Conservation (phyloP, 805 yeast species). For the Zygosaccharomyces kombuchaensis region DNA sequence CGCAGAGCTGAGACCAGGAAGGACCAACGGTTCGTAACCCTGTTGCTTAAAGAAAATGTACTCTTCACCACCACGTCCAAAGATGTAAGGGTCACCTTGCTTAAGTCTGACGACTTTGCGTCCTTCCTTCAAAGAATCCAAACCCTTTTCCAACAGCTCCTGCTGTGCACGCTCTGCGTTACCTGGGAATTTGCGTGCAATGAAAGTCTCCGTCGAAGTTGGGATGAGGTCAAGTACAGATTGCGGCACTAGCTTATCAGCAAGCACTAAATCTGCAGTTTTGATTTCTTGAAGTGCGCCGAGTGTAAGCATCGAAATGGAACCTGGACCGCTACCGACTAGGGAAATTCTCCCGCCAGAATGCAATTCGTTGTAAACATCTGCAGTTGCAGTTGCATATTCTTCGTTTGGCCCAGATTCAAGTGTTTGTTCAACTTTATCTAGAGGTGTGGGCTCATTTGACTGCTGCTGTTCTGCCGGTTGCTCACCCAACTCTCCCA, state of each 20-base stretch:
- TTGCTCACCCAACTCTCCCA: conserved; percentile 36
- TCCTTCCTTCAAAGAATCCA: conserved; percentile 60
- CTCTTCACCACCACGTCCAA: conserved; percentile 97
- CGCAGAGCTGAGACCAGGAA: conserved; percentile 89
- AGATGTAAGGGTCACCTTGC: conserved; percentile 96
- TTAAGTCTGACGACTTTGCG: conserved; percentile 80
- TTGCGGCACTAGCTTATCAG: conserved; percentile 91
- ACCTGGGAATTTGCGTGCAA: conserved; percentile 94
- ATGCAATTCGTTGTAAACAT: background rate
- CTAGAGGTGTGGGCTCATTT: background rate
- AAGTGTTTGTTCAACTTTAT: background rate
- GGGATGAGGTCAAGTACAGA: conserved; percentile 84
- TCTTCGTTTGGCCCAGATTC: background rate
- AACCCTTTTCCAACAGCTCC: conserved; percentile 70
- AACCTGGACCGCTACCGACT: conserved; percentile 96
- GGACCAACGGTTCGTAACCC: conserved; percentile 67
- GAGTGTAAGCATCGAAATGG: conserved; percentile 71
- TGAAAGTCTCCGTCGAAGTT: conserved; percentile 62
- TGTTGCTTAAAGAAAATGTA: conserved; percentile 58
- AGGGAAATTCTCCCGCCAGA: conserved; percentile 59
- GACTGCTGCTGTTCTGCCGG: background rate
- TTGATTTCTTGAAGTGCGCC: conserved; percentile 81
- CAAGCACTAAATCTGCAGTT: conserved; percentile 76
- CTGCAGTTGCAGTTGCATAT: background rate
- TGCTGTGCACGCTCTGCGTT: conserved; percentile 92